phyloP scores from a whole-genome alignment of 805 yeast species.

The Cyberlindnera euphorbiae region DNA sequence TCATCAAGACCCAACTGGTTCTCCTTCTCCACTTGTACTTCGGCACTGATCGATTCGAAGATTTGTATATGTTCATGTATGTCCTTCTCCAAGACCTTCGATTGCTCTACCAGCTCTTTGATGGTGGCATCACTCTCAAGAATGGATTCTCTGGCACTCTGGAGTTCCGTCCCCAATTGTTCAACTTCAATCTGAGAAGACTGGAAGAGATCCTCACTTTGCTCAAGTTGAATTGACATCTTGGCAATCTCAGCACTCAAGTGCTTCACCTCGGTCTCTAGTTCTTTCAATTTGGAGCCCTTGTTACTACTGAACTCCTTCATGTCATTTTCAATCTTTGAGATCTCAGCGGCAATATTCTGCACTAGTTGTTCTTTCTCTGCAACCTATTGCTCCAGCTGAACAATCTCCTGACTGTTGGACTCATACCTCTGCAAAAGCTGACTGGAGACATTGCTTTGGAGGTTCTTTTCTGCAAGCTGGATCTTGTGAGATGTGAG shows the following conservation, averaged over 20 bases:
- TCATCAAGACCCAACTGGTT: conserved; percentile 66
- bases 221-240: conserved; percentile 38
- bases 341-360: conserved; percentile 40
- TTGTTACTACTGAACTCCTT: conserved; percentile 76
- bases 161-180: conserved; percentile 56
- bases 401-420: conserved; percentile 41
- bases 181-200: conserved; percentile 65
- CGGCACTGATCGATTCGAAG: conserved; percentile 24
- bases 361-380: conserved; percentile 31
- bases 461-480: conserved; percentile 49
- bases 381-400: conserved; percentile 35
- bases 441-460: conserved; percentile 50
- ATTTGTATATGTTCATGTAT: conserved; percentile 26
- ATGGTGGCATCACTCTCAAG: conserved; percentile 32
- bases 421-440: conserved; percentile 46
- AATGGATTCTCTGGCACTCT: conserved; percentile 38
- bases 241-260: conserved; percentile 33
- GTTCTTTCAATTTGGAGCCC: conserved; percentile 68
- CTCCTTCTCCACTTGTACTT: conserved; percentile 37
- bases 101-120: conserved; percentile 30
- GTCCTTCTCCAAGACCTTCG: conserved; percentile 22
- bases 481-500: conserved; percentile 56
- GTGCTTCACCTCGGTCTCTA: conserved; percentile 46
- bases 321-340: conserved; percentile 65
- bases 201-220: conserved; percentile 52